Evolutionary conservation across 129 eudicot species (phyloP).

Genomic region (Rutidosis leptorrhynchoides): DNA sequence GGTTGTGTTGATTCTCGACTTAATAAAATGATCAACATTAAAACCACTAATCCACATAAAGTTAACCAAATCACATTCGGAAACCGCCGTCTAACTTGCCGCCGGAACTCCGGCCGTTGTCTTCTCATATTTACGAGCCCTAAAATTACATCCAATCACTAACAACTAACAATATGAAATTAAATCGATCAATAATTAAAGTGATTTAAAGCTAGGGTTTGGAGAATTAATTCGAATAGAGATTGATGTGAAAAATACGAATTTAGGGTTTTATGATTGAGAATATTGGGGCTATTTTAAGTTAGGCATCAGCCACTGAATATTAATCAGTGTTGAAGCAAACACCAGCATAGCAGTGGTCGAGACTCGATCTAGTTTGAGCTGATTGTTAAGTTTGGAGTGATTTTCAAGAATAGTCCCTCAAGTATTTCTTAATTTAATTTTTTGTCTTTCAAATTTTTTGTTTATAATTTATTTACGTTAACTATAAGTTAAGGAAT

Average conservation of each 20-base stretch:
- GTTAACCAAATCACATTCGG: conserved; percentile 72
- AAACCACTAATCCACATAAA: conserved; percentile 56
- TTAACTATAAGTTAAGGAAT: neutral
- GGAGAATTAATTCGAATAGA: neutral
- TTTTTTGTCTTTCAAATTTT: neutral
- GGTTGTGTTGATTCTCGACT: conserved; percentile 53
- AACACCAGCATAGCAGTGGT: neutral
- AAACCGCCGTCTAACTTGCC: conserved; percentile 62
- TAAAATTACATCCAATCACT: conserved; percentile 21
- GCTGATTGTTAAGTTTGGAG: neutral
- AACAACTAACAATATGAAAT: neutral
- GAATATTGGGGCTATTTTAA: neutral
- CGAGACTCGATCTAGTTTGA: neutral
- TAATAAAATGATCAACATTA: conserved; percentile 61
- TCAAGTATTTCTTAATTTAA: neutral
- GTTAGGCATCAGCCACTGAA: conserved; percentile 8
- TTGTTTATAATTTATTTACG: too few relatives aligned
- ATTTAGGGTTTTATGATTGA: neutral
- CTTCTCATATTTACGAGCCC: conserved; percentile 54
- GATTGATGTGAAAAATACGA: neutral
- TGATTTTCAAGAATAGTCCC: neutral
- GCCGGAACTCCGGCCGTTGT: conserved; percentile 64
- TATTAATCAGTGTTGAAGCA: neutral
- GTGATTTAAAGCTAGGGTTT: neutral
- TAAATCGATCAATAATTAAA: neutral